These are phyloP conservation scores for Camelina sativa DNA, from an alignment of 345 rosid species.

Conservation along the genomic window DNA sequence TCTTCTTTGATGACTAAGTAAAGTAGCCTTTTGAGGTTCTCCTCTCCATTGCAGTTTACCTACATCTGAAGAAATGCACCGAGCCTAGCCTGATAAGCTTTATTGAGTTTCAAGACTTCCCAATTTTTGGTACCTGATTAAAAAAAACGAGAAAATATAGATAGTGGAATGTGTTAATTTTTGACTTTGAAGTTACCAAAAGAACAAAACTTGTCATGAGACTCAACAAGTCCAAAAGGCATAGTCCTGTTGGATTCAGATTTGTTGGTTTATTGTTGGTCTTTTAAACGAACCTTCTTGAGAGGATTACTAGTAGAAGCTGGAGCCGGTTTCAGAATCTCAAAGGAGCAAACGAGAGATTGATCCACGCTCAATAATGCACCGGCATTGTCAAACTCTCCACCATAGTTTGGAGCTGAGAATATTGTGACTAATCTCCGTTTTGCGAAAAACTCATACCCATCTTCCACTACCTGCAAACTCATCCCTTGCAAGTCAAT, in stretches of 20 bases:
- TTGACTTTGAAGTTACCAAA: not conserved
- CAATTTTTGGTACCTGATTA: constrained; percentile 45
- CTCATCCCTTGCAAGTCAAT: not conserved
- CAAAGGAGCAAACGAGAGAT: constrained; percentile 83
- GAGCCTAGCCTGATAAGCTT: constrained; percentile 32
- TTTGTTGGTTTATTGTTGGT: not conserved
- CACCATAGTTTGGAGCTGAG: constrained; percentile 99
- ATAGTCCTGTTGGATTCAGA: not conserved
- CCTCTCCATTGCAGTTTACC: constrained; percentile 31
- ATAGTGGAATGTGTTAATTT: not conserved
- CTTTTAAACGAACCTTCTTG: constrained; percentile 64
- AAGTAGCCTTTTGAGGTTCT: constrained; percentile 36
- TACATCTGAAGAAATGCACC: constrained; percentile 41
- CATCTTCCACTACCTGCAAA: constrained; percentile 96
- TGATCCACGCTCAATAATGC: constrained; percentile 81
- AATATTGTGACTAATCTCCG: constrained; percentile 88
- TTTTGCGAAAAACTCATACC: constrained; percentile 92
- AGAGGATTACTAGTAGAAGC: constrained; percentile 54
- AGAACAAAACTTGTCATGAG: constrained; percentile 6
- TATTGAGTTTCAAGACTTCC: constrained; percentile 38
- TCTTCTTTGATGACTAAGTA: constrained; percentile 38
- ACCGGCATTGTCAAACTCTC: constrained; percentile 98
- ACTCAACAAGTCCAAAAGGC: not conserved
- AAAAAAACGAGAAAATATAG: not conserved
- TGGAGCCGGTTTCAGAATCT: constrained; percentile 80